These are phyloP conservation scores for Ogataea angusta DNA, from an alignment of 805 yeast genomes.

Conservation along the genomic window DNA sequence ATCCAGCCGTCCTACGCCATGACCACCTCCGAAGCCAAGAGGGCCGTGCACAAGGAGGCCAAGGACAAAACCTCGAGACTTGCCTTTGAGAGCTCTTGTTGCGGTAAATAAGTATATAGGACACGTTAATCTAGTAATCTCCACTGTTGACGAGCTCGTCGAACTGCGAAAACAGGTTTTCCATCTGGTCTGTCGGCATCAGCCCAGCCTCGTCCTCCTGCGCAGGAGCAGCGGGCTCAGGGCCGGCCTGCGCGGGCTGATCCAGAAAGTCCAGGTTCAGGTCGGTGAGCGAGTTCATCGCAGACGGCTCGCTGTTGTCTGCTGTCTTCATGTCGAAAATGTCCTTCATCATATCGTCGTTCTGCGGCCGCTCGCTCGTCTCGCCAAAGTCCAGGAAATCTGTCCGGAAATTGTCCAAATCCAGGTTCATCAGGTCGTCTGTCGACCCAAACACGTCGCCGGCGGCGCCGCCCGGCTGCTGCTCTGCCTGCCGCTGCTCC, in stretches of 20 bases:
- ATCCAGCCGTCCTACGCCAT: conserved; percentile 60
- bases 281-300: conserved; percentile 23
- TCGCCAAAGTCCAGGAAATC: conserved; percentile 21
- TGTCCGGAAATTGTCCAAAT: conserved; percentile 25
- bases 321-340: conserved; percentile 7
- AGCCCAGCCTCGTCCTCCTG: conserved; percentile 13
- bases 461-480: conserved; percentile 12
- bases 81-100: conserved; percentile 41
- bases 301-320: background rate
- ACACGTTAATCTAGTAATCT: conserved; percentile 4
- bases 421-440: conserved; percentile 29
- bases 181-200: conserved; percentile 33
- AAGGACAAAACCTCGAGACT: conserved; percentile 49
- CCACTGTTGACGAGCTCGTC: conserved; percentile 30
- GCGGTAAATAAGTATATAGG: conserved; percentile 13
- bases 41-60: conserved; percentile 37
- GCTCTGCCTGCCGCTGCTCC: conserved; percentile 17
- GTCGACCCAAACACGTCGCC: conserved; percentile 10
- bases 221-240: conserved; percentile 1
- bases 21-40: conserved; percentile 45
- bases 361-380: conserved; percentile 1
- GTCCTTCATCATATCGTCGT: conserved; percentile 12
- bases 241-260: conserved; percentile 6
- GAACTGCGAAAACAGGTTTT: conserved; percentile 31
- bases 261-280: conserved; percentile 28